Conservation (phyloP, 495 filamentous ascomycete genomes). For the Oleoguttula mirabilis region DNA sequence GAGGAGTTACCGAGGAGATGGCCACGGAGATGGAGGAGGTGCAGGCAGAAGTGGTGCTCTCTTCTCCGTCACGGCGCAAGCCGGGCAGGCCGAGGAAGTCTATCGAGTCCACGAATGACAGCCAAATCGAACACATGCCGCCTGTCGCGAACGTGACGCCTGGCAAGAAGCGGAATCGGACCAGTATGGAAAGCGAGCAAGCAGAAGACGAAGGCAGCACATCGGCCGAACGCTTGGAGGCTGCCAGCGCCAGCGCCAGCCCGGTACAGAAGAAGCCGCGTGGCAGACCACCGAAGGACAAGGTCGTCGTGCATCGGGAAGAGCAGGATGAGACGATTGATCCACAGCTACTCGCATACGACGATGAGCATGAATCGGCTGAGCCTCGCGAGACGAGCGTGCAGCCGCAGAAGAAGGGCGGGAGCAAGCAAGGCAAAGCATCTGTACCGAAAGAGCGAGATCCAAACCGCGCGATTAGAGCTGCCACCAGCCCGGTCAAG, state of each 20-base stretch:
- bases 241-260: slow-evolving; percentile 13
- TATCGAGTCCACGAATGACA: neutral
- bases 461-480: slow-evolving; percentile 5
- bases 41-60: too few relatives aligned
- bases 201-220: neutral
- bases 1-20: too few relatives aligned
- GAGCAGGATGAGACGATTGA: slow-evolving; percentile 5
- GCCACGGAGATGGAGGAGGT: too few relatives aligned
- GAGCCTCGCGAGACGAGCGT: neutral
- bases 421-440: slow-evolving; percentile 5
- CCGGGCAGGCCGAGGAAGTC: neutral
- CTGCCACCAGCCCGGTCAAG: slow-evolving; percentile 4
- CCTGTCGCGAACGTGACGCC: neutral
- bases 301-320: neutral
- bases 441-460: slow-evolving; percentile 8
- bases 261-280: slow-evolving; percentile 17
- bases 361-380: neutral
- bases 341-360: slow-evolving; percentile 8
- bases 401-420: slow-evolving; percentile 7
- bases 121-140: neutral
- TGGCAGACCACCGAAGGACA: slow-evolving; percentile 2
- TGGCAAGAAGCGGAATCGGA: slow-evolving; percentile 12
- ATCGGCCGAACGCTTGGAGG: slow-evolving; percentile 18
- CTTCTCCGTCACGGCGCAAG: neutral
- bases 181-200: slow-evolving; percentile 7